These are phyloP conservation scores for Globisporangium spiculum DNA, from an alignment of 352 stramenopile genomes.

Conservation along the genomic window DNA sequence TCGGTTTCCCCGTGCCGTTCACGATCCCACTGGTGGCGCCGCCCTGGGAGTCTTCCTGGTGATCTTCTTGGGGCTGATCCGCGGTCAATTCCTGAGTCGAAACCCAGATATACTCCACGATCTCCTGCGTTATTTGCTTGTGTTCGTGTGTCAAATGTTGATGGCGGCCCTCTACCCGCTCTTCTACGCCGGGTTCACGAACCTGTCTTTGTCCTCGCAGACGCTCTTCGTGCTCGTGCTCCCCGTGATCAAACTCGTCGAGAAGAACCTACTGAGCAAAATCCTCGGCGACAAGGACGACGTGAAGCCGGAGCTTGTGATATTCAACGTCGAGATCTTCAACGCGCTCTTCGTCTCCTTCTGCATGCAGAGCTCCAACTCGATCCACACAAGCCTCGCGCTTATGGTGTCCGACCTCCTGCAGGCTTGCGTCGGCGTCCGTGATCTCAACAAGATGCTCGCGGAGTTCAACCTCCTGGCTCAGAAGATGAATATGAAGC, in stretches of 20 bases:
- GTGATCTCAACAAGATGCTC: not conserved
- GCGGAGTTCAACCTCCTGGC: too few relatives aligned
- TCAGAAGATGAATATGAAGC: too few relatives aligned
- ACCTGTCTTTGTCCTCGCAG: constrained; percentile 13
- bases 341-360: constrained; percentile 1
- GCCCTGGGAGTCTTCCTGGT: not conserved
- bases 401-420: not conserved
- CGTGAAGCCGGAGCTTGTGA: not conserved
- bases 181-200: constrained; percentile 20
- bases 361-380: not conserved
- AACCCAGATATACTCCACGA: constrained; percentile 1
- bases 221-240: constrained; percentile 7
- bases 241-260: not conserved
- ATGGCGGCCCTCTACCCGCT: constrained; percentile 16
- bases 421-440: not conserved
- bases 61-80: not conserved
- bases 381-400: not conserved
- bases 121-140: not conserved
- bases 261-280: not conserved
- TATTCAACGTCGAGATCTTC: not conserved
- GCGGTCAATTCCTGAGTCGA: not conserved
- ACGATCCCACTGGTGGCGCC: constrained; percentile 23
- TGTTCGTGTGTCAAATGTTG: not conserved
- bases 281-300: not conserved
- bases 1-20: constrained; percentile 45